Conservation (phyloP, 805 yeast genomes). For the Candida pseudoglaebosa region DNA sequence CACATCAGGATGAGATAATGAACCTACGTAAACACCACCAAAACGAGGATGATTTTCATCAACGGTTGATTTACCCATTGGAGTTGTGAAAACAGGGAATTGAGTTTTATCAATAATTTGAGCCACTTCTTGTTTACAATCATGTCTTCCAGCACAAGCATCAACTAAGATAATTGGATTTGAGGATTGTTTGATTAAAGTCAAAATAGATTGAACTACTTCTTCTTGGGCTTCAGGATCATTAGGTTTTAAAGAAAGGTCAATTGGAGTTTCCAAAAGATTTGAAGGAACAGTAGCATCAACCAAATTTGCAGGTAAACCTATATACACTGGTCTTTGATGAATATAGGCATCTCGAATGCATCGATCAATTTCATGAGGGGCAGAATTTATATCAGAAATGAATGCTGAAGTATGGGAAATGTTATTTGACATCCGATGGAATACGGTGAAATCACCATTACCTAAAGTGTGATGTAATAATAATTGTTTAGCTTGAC, state of each 20-base stretch:
- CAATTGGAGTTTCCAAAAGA: constrained; percentile 60
- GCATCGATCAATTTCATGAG: constrained; percentile 68
- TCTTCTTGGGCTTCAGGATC: constrained; percentile 36
- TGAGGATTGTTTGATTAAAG: constrained; percentile 52
- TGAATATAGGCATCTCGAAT: constrained; percentile 65
- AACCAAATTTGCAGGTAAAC: constrained; percentile 77
- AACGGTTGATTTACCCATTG: constrained; percentile 84
- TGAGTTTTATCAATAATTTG: constrained; percentile 62
- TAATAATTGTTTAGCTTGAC: constrained; percentile 50
- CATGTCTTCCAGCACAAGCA: constrained; percentile 83
- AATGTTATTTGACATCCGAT: constrained; percentile 72
- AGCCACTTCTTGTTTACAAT: constrained; percentile 58
- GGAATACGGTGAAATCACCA: constrained; percentile 53
- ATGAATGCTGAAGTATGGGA: constrained; percentile 63
- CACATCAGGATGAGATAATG: constrained; percentile 51
- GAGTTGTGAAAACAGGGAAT: constrained; percentile 81
- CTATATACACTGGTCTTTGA: constrained; percentile 81
- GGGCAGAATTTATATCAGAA: constrained; percentile 61
- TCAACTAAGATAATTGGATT: constrained; percentile 78
- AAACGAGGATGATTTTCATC: constrained; percentile 70
- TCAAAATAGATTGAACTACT: constrained; percentile 38
- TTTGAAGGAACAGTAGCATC: constrained; percentile 58
- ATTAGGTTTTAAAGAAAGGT: constrained; percentile 44
- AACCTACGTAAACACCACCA: constrained; percentile 85
- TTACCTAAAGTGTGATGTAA: constrained; percentile 43